These are phyloP conservation scores for Luffa aegyptiaca DNA, from an alignment of 306 rosid genomes.

Conservation along the genomic window DNA sequence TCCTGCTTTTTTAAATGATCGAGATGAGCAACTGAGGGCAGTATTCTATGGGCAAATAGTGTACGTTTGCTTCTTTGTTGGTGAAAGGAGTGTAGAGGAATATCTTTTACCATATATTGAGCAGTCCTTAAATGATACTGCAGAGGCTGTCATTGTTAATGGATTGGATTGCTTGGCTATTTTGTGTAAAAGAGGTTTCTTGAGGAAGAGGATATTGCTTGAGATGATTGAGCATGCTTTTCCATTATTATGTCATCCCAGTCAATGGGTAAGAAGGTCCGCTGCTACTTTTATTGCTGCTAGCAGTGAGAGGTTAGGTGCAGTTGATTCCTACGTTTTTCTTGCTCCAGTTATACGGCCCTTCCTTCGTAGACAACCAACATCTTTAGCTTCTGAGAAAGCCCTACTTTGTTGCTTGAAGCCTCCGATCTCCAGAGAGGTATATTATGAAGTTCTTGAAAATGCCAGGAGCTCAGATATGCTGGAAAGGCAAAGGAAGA, in stretches of 20 bases:
- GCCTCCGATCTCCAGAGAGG: constrained; percentile 73
- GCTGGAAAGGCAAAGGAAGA: constrained; percentile 94
- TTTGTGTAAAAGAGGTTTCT: constrained; percentile 68
- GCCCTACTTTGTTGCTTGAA: constrained; percentile 72
- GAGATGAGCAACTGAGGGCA: constrained; percentile 86
- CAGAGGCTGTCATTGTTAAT: constrained; percentile 78
- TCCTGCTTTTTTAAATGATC: constrained; percentile 93
- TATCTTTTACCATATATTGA: constrained; percentile 96
- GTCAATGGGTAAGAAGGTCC: constrained; percentile 86
- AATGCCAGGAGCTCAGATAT: constrained; percentile 89
- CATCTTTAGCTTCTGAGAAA: constrained; percentile 76
- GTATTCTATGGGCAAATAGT: constrained; percentile 88
- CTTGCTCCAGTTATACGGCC: constrained; percentile 89
- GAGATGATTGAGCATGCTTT: constrained; percentile 89
- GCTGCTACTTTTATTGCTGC: constrained; percentile 83
- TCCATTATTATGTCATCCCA: constrained; percentile 85
- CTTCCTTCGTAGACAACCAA: constrained; percentile 78
- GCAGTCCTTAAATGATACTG: constrained; percentile 75
- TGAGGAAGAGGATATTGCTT: constrained; percentile 79
- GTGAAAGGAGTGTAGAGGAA: constrained; percentile 97
- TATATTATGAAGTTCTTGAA: constrained; percentile 67
- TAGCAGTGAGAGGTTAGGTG: constrained; percentile 83
- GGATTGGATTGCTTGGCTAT: constrained; percentile 81
- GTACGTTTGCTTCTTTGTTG: constrained; percentile 94
- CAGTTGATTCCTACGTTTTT: constrained; percentile 88